Percentiles rank a stretch among this genome's conserved stretches.
Evolutionary conservation across 495 filamentous ascomycete genomes (phyloP).

Genomic region (Neurospora sublineolata): DNA sequence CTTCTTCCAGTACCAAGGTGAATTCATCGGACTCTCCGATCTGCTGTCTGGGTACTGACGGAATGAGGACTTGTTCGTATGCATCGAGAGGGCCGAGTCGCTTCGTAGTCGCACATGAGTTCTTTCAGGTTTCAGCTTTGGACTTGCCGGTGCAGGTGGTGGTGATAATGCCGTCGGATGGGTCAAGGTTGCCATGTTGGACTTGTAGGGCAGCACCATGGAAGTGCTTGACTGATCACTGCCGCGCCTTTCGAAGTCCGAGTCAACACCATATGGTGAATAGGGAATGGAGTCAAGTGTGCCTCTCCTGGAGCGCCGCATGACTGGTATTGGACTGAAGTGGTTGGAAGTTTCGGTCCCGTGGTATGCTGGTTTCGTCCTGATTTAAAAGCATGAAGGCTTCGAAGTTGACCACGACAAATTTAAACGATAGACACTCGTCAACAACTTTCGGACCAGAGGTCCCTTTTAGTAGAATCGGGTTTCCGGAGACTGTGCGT

Average conservation of each 20-base stretch:
- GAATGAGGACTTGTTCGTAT: conserved; percentile 23
- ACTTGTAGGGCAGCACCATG: conserved; percentile 3
- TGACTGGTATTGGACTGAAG: not conserved
- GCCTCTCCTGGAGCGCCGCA: conserved; percentile 8
- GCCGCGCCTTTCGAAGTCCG: conserved; percentile 4
- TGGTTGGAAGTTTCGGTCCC: not conserved
- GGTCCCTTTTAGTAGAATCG: not conserved
- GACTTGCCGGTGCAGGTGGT: conserved; percentile 7
- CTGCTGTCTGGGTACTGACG: conserved; percentile 26
- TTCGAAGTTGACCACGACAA: not conserved
- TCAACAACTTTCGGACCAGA: not conserved
- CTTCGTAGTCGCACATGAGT: conserved; percentile 23
- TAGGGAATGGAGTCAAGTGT: conserved; percentile 12
- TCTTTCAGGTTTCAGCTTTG: conserved; percentile 4
- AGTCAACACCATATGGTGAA: not conserved
- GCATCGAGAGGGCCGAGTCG: conserved; percentile 27
- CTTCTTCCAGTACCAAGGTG: not conserved
- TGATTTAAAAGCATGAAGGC: too few species aligned
- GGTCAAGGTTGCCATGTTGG: conserved; percentile 4
- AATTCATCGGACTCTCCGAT: conserved; percentile 11
- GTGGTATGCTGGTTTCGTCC: not conserved
- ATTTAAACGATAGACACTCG: not conserved
- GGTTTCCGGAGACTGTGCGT: not conserved
- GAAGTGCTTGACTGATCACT: conserved; percentile 9
- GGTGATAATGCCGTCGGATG: conserved; percentile 15